phyloP scores from a whole-genome alignment of 225 moss, liverwort and hornwort species.

The Thuidium tamariscinum region DNA sequence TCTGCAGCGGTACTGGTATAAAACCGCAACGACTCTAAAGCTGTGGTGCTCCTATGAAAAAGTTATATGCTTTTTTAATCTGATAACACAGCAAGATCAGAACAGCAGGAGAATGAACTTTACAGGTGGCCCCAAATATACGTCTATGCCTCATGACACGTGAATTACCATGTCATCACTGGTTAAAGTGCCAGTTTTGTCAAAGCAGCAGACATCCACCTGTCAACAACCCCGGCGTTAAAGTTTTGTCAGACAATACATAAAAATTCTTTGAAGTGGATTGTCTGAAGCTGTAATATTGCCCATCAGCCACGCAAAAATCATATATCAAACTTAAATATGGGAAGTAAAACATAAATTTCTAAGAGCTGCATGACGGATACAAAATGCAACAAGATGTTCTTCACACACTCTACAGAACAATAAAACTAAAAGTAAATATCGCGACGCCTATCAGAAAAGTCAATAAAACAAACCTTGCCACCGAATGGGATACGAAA shows the following conservation, averaged over 20 bases:
- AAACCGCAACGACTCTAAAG: background rate
- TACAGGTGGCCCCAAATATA: background rate
- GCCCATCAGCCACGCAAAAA: background rate
- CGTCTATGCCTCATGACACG: background rate
- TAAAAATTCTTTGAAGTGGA: background rate
- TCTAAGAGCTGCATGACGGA: background rate
- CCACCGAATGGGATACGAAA: constrained; percentile 98
- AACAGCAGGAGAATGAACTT: background rate
- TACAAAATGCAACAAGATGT: background rate
- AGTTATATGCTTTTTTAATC: background rate
- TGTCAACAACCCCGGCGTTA: constrained; percentile 12
- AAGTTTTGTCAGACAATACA: background rate
- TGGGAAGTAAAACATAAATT: background rate
- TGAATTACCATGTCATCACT: constrained; percentile 89
- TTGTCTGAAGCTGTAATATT: background rate
- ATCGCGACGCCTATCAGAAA: background rate
- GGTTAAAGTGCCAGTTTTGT: constrained; percentile 96
- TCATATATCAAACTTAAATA: background rate
- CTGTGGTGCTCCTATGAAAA: background rate
- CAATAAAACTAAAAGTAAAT: background rate
- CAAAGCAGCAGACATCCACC: constrained; percentile 99
- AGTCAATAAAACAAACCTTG: constrained; percentile 45
- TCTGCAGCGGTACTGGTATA: background rate
- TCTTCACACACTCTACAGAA: background rate
- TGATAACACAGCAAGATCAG: background rate